Conservation (phyloP, 2,329 filamentous ascomycete species). For the Cordyceps militaris region DNA sequence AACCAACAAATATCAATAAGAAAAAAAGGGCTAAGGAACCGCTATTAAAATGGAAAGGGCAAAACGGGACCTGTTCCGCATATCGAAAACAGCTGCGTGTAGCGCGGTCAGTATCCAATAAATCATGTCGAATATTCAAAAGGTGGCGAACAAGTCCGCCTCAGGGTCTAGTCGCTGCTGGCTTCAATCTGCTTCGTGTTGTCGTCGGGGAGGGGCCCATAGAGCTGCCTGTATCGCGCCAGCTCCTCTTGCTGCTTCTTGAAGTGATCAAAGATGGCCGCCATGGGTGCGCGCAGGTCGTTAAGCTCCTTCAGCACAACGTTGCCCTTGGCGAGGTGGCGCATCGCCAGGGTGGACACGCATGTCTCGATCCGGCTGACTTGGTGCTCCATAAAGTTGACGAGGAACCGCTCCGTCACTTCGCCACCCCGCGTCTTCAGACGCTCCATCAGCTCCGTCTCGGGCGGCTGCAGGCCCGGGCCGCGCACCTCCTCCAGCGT, state of each 20-base stretch:
- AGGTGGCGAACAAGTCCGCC: background rate
- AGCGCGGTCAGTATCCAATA: background rate
- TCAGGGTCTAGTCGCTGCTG: background rate
- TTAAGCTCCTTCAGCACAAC: slow-evolving; percentile 55
- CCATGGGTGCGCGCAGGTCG: slow-evolving; percentile 72
- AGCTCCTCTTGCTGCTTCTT: slow-evolving; percentile 57
- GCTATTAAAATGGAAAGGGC: background rate
- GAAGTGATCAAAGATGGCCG: slow-evolving; percentile 58
- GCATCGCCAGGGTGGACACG: slow-evolving; percentile 68
- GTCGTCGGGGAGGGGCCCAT: slow-evolving; percentile 34
- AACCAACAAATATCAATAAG: background rate
- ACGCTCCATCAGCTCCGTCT: slow-evolving; percentile 72
- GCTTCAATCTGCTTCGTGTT: slow-evolving; percentile 4
- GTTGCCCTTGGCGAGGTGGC: slow-evolving; percentile 70
- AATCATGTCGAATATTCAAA: background rate
- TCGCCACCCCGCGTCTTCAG: slow-evolving; percentile 65
- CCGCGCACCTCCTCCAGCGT: slow-evolving; percentile 66
- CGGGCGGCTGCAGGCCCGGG: slow-evolving; percentile 64
- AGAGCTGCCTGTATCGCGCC: slow-evolving; percentile 49
- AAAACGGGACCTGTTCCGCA: background rate
- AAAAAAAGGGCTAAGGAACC: background rate
- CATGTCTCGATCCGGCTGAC: slow-evolving; percentile 93
- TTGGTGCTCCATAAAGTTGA: slow-evolving; percentile 91
- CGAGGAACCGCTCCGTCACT: slow-evolving; percentile 77
- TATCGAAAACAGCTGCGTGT: background rate